Percentiles rank a stretch among this genome's conserved stretches.
Conservation (phyloP, 768 basidiomycete genomes). For the Amanita pallidorosea region DNA sequence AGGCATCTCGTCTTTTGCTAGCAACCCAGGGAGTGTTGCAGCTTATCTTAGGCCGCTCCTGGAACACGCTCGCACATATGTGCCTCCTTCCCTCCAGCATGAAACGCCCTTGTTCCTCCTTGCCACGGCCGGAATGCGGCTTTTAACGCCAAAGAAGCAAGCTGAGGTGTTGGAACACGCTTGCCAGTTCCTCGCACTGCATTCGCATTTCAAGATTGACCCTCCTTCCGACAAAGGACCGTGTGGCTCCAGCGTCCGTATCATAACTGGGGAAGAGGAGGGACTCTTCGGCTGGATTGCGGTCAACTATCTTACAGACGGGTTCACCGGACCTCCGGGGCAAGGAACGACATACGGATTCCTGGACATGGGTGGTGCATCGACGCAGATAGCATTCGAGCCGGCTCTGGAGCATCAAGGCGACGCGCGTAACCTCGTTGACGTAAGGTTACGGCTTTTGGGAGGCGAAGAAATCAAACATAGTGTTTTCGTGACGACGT, state of each 20-base stretch:
- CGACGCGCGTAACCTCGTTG: constrained; percentile 55
- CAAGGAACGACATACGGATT: constrained; percentile 89
- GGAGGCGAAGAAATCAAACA: constrained; percentile 83
- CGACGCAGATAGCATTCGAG: constrained; percentile 97
- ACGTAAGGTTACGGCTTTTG: constrained; percentile 73
- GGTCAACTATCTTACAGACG: constrained; percentile 98
- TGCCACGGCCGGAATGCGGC: constrained; percentile 96
- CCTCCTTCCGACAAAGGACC: constrained; percentile 56
- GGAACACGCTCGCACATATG: constrained; percentile 66
- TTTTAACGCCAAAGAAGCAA: constrained; percentile 62
- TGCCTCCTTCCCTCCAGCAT: constrained; percentile 78
- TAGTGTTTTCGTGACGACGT: constrained; percentile 94
- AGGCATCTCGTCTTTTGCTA: constrained; percentile 84
- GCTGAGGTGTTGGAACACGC: constrained; percentile 62
- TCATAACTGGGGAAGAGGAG: constrained; percentile 97
- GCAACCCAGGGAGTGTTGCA: constrained; percentile 58
- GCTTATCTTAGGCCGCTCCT: constrained; percentile 76
- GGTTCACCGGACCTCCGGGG: constrained; percentile 51
- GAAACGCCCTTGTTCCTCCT: constrained; percentile 89
- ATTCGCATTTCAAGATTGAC: constrained; percentile 76
- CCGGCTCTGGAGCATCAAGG: constrained; percentile 52
- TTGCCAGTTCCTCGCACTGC: constrained; percentile 62
- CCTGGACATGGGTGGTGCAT: constrained; percentile 98
- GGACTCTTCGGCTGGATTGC: constrained; percentile 99
- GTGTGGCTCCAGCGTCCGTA: constrained; percentile 86